Conservation (phyloP, 495 filamentous ascomycete species). For the Annulohypoxylon bovei region DNA sequence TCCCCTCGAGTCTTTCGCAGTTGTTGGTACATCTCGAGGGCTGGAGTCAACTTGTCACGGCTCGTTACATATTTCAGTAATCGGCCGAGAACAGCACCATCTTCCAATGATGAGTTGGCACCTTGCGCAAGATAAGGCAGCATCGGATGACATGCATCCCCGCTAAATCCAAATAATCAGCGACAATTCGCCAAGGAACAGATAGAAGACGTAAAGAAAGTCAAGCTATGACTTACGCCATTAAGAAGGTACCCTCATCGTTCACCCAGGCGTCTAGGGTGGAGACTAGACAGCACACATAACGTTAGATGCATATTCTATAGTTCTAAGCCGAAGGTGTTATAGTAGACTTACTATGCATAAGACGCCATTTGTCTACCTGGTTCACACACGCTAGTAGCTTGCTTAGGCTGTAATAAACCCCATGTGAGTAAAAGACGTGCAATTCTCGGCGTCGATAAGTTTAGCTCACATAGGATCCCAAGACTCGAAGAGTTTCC, state of each 20-base stretch:
- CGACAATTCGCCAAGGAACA: background rate
- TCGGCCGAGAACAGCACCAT: slow-evolving; percentile 62
- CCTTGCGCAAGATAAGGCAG: slow-evolving; percentile 73
- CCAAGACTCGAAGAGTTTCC: slow-evolving; percentile 61
- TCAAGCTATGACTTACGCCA: slow-evolving; percentile 41
- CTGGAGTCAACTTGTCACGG: slow-evolving; percentile 51
- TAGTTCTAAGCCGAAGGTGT: background rate
- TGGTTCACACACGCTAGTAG: slow-evolving; percentile 57
- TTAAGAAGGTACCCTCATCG: slow-evolving; percentile 51
- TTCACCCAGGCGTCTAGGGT: slow-evolving; percentile 53
- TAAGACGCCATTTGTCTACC: slow-evolving; percentile 64
- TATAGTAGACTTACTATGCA: slow-evolving; percentile 40
- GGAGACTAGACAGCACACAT: slow-evolving; percentile 14
- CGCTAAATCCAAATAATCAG: slow-evolving; percentile 39
- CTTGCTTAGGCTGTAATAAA: slow-evolving; percentile 45
- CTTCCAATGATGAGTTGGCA: slow-evolving; percentile 65
- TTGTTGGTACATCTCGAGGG: slow-evolving; percentile 66
- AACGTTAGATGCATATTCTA: slow-evolving; percentile 9
- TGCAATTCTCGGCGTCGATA: background rate
- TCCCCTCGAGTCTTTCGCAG: slow-evolving; percentile 70
- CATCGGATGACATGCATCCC: slow-evolving; percentile 74
- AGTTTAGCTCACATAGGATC: slow-evolving; percentile 53
- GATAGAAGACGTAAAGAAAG: background rate
- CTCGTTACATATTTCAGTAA: slow-evolving; percentile 64
- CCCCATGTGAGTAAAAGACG: background rate